Evolutionary conservation across 1,284 basidiomycete species (phyloP).

Genomic region (Inonotus hispidus): DNA sequence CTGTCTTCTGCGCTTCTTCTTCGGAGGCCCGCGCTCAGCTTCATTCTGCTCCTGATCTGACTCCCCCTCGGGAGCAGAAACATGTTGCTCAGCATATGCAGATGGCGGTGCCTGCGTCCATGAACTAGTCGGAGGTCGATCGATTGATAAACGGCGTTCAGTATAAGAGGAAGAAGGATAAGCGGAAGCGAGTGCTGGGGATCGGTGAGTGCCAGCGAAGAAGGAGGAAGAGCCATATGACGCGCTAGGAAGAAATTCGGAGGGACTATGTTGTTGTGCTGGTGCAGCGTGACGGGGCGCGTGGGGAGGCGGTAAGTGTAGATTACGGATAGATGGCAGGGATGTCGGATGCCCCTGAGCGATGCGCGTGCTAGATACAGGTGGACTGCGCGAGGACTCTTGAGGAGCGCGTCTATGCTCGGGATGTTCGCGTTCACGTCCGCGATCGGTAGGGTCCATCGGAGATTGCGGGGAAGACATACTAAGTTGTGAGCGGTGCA

Average conservation of each 20-base stretch:
- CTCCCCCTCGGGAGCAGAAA: background rate
- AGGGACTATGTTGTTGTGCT: conserved; percentile 17
- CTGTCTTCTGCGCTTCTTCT: conserved; percentile 71
- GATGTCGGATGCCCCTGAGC: conserved; percentile 24
- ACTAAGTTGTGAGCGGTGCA: background rate
- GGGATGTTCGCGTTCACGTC: background rate
- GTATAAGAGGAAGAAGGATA: conserved; percentile 4
- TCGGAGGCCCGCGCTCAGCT: conserved; percentile 48
- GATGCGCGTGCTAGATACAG: background rate
- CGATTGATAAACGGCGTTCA: background rate
- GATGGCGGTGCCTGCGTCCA: background rate
- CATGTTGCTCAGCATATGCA: background rate
- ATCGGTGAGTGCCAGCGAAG: conserved; percentile 9
- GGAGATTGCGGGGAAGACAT: conserved; percentile 6
- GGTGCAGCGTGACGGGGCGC: conserved; percentile 18
- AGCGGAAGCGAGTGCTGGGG: conserved; percentile 26
- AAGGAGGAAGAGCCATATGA: conserved; percentile 6
- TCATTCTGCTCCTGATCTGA: conserved; percentile 27
- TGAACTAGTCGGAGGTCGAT: background rate
- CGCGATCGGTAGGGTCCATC: background rate
- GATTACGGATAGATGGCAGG: conserved; percentile 60
- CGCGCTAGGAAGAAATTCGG: conserved; percentile 13
- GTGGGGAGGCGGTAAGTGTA: conserved; percentile 47
- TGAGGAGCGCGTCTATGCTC: background rate
- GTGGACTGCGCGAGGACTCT: background rate